Evolutionary conservation across 1,284 basidiomycete species (phyloP).

Genomic region (Spongispora temasekensis): DNA sequence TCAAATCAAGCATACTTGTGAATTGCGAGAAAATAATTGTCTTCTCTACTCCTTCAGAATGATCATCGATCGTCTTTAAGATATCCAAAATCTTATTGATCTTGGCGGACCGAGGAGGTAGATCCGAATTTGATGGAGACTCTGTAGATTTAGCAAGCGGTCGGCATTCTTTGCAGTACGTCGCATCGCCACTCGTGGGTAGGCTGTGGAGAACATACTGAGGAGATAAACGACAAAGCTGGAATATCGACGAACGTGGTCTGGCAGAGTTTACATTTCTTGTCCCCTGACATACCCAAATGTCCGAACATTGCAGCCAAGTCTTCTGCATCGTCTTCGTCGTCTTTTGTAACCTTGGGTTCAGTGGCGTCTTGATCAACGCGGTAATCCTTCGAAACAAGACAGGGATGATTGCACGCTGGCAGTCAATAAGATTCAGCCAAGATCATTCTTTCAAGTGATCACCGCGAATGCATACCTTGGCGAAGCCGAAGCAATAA

Average conservation of each 20-base stretch:
- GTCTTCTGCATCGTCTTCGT: conserved; percentile 57
- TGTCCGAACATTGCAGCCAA: conserved; percentile 77
- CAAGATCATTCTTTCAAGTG: neutral
- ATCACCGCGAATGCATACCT: conserved; percentile 48
- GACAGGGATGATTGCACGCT: conserved; percentile 89
- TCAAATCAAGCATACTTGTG: conserved; percentile 85
- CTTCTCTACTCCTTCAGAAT: conserved; percentile 73
- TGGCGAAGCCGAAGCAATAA: conserved; percentile 87
- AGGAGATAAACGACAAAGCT: conserved; percentile 1
- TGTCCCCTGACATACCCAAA: conserved; percentile 58
- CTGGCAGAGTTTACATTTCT: conserved; percentile 78
- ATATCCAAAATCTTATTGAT: conserved; percentile 82
- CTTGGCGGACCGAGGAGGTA: conserved; percentile 82
- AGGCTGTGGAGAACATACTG: conserved; percentile 37
- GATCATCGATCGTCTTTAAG: conserved; percentile 64
- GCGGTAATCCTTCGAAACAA: conserved; percentile 76
- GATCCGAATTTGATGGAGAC: conserved; percentile 31
- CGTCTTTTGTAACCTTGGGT: conserved; percentile 54
- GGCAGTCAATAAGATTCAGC: conserved; percentile 5
- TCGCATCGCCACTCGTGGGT: conserved; percentile 38
- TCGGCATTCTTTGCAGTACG: conserved; percentile 64
- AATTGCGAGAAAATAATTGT: conserved; percentile 92
- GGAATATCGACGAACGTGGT: conserved; percentile 50
- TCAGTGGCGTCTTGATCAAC: conserved; percentile 74
- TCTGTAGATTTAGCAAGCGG: conserved; percentile 46